phyloP scores from a whole-genome alignment of 495 filamentous ascomycete species.

The Xylaria sp. region DNA sequence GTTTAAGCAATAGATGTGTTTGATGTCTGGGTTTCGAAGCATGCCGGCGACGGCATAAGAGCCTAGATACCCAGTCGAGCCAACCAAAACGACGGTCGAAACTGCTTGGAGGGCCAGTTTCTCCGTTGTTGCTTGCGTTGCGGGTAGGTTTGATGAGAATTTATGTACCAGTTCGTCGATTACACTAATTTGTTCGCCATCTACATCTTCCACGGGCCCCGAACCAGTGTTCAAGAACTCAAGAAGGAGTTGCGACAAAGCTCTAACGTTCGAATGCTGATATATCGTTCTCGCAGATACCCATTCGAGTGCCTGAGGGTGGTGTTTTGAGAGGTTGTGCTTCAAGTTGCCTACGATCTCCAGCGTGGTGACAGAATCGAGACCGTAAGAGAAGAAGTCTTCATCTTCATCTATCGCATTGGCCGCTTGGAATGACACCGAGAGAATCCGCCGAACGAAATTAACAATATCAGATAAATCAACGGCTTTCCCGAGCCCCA shows the following conservation, averaged over 20 bases:
- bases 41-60: background rate
- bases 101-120: background rate
- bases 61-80: conserved; percentile 13
- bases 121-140: background rate
- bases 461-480: background rate
- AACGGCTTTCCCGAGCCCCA: background rate
- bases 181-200: background rate
- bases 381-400: background rate
- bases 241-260: background rate
- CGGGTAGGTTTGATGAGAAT: background rate
- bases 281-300: background rate
- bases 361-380: conserved; percentile 2
- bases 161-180: background rate
- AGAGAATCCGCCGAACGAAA: background rate
- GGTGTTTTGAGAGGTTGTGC: conserved; percentile 17
- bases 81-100: background rate
- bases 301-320: background rate
- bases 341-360: conserved; percentile 8
- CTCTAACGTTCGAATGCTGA: background rate
- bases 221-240: background rate
- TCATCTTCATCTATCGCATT: background rate
- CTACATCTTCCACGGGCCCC: background rate
- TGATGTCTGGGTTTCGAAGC: background rate
- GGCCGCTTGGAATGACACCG: background rate
- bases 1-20: conserved; percentile 7